Percentiles rank a stretch among this genome's conserved stretches.
These are phyloP conservation scores for Rubia tinctorum DNA, from an alignment of 305 asterid species.

Conservation along the genomic window DNA sequence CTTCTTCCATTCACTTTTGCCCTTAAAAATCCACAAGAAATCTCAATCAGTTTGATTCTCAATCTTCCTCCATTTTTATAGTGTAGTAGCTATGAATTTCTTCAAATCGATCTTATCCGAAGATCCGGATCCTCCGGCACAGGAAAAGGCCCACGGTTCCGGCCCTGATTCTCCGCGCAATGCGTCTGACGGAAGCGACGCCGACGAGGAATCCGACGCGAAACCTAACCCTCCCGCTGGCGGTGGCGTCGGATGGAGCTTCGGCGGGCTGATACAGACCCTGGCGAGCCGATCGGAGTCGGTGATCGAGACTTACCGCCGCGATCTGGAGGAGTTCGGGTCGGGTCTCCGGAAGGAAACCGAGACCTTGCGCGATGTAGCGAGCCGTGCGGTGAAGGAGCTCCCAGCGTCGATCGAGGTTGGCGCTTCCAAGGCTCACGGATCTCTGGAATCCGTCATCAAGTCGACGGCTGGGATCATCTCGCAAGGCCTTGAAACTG, in stretches of 20 bases:
- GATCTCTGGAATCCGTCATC: conserved; percentile 49
- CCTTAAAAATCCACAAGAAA: not conserved
- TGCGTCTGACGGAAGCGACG: conserved; percentile 18
- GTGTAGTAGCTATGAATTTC: conserved; percentile 55
- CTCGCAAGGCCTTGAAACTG: conserved; percentile 48
- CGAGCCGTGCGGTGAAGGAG: no score
- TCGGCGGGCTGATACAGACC: conserved; percentile 66
- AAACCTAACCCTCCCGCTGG: not conserved
- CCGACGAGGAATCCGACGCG: conserved; percentile 16
- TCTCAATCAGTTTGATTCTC: not conserved
- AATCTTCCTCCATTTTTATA: not conserved
- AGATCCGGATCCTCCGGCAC: conserved; percentile 50
- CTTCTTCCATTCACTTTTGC: not conserved
- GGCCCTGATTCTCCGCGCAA: conserved; percentile 24
- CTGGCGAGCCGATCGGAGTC: conserved; percentile 76
- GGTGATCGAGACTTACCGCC: conserved; percentile 72
- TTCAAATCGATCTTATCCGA: conserved; percentile 73
- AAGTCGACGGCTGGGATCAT: conserved; percentile 81
- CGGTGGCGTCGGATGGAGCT: conserved; percentile 52
- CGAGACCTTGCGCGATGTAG: no score
- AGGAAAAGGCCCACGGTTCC: conserved; percentile 29
- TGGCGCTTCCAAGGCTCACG: conserved; percentile 68
- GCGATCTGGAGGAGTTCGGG: conserved; percentile 75
- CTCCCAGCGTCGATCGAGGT: no score
- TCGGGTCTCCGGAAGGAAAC: no score